Evolutionary conservation across 345 rosid genomes (phyloP).

Genomic region (Theobroma cacao): DNA sequence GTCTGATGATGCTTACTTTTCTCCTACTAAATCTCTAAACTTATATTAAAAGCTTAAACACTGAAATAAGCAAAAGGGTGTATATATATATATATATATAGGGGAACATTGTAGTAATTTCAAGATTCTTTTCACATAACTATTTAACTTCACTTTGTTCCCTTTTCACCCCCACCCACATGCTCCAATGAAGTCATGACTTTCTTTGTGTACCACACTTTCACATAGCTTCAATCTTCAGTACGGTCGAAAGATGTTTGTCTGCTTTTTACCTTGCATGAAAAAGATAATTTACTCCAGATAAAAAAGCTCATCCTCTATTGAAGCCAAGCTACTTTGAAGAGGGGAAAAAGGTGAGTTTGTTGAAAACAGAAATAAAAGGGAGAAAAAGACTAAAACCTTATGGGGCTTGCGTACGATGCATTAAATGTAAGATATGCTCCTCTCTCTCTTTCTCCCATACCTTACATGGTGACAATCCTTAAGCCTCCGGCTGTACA

Average conservation of each 20-base stretch:
- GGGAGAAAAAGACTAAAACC: conserved; percentile 7
- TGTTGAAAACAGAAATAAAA: background rate
- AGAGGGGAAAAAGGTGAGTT: conserved; percentile 9
- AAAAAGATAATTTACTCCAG: conserved; percentile 1
- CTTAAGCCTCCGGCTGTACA: background rate
- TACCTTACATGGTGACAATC: conserved; percentile 3
- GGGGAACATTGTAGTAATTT: too few species aligned
- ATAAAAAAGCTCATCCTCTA: conserved; percentile 19
- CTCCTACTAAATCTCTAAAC: too few species aligned
- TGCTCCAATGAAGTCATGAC: conserved; percentile 5
- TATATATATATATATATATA: too few species aligned
- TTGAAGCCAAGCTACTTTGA: conserved; percentile 21
- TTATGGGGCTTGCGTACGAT: background rate
- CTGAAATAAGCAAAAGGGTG: too few species aligned
- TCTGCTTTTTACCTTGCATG: conserved; percentile 23
- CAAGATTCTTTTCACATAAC: too few species aligned
- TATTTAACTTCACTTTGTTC: background rate
- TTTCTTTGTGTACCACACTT: background rate
- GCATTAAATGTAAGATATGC: background rate
- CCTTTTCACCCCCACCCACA: conserved; percentile 25
- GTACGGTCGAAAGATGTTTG: conserved; percentile 7
- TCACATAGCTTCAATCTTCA: conserved; percentile 7
- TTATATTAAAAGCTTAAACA: too few species aligned
- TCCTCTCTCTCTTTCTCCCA: background rate
- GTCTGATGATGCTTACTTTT: too few species aligned